phyloP scores from a whole-genome alignment of 805 yeast species.

The Candida railenensis region DNA sequence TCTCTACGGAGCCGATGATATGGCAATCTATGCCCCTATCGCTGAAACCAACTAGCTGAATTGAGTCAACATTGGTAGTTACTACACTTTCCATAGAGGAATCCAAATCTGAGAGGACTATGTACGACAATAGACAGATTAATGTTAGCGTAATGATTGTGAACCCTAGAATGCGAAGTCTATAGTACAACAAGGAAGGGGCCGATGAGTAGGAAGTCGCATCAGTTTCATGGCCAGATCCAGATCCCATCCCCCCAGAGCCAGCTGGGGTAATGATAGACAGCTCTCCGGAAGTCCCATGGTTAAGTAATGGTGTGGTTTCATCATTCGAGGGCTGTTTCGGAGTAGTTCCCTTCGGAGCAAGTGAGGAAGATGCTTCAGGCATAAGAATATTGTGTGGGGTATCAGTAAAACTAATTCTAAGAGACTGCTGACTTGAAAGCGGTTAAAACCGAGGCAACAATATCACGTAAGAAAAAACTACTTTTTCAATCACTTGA shows the following conservation, averaged over 20 bases:
- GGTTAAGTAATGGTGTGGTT: neutral
- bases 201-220: neutral
- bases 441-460: no score
- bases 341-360: neutral
- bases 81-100: slow-evolving; percentile 9
- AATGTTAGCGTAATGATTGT: slow-evolving; percentile 9
- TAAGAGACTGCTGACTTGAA: neutral
- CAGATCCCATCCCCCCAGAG: neutral
- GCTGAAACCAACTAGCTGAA: slow-evolving; percentile 12
- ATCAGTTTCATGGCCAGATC: neutral
- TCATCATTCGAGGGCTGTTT: neutral
- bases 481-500: no score
- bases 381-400: neutral
- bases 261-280: neutral
- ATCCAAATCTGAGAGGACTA: neutral
- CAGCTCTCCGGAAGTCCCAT: neutral
- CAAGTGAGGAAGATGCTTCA: no score
- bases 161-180: slow-evolving; percentile 1
- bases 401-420: neutral
- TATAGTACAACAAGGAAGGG: slow-evolving; percentile 3
- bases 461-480: no score
- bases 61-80: slow-evolving; percentile 1
- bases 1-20: slow-evolving; percentile 21
- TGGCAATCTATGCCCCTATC: slow-evolving; percentile 28
- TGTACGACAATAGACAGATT: slow-evolving; percentile 12